phyloP scores from a whole-genome alignment of 129 eudicot species.

The Helianthus tuberosus region DNA sequence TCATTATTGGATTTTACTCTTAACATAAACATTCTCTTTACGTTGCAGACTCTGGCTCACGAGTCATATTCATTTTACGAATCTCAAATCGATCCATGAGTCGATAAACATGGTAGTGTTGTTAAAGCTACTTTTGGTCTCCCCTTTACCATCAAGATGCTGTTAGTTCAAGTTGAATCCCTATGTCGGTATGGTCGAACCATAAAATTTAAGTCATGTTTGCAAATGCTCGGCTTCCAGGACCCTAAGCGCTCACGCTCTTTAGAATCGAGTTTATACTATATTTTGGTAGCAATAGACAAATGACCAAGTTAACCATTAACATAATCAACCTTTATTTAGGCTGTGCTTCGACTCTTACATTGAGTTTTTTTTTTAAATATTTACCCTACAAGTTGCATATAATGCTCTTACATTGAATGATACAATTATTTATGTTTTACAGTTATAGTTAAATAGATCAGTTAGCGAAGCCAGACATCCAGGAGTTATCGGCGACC shows the following conservation, averaged over 20 bases:
- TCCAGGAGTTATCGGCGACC: too few species aligned
- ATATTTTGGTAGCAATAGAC: background rate
- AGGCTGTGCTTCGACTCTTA: too few species aligned
- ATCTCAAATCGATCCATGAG: slow-evolving; percentile 25
- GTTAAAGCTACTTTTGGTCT: slow-evolving; percentile 14
- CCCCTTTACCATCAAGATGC: background rate
- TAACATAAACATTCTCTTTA: slow-evolving; percentile 20
- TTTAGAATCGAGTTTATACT: background rate
- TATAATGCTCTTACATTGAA: too few species aligned
- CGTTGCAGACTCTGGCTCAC: slow-evolving; percentile 89
- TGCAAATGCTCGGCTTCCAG: background rate
- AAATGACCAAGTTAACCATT: too few species aligned
- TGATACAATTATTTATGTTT: too few species aligned
- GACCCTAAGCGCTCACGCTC: background rate
- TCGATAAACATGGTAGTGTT: slow-evolving; percentile 1
- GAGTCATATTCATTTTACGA: slow-evolving; percentile 75
- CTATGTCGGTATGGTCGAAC: slow-evolving; percentile 3
- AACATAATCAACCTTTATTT: too few species aligned
- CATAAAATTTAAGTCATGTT: background rate
- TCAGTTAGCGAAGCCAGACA: too few species aligned
- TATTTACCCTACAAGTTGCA: too few species aligned
- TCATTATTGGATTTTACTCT: slow-evolving; percentile 2
- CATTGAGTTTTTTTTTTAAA: too few species aligned
- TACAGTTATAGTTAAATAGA: too few species aligned
- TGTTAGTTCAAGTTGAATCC: slow-evolving; percentile 13